These are phyloP conservation scores for Leccinum boreale DNA, from an alignment of 768 basidiomycete species.

Conservation along the genomic window DNA sequence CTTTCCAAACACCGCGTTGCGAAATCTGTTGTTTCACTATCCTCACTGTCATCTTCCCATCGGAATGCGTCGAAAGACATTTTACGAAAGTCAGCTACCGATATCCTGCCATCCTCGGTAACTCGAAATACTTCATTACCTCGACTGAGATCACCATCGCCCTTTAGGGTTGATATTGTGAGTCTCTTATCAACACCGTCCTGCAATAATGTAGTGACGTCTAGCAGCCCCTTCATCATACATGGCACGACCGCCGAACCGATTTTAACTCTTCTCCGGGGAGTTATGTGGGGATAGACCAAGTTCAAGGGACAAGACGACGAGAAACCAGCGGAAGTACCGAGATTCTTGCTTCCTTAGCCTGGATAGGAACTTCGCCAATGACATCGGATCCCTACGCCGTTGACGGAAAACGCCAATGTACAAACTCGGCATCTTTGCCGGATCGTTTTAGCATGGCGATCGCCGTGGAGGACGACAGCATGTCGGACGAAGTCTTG, in stretches of 20 bases:
- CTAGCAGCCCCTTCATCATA: conserved; percentile 27
- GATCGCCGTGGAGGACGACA: conserved; percentile 49
- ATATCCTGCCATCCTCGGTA: neutral
- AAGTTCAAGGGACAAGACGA: neutral
- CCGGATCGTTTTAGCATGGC: conserved; percentile 30
- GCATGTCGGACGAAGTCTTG: conserved; percentile 48
- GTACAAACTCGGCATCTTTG: neutral
- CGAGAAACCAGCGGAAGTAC: conserved; percentile 18
- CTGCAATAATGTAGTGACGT: conserved; percentile 11
- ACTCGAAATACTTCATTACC: conserved; percentile 16
- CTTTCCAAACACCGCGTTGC: conserved; percentile 3
- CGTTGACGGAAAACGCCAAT: neutral
- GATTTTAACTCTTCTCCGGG: conserved; percentile 11
- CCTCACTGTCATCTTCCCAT: neutral
- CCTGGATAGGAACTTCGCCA: conserved; percentile 26
- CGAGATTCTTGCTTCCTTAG: conserved; percentile 32
- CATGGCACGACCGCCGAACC: conserved; percentile 27
- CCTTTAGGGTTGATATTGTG: conserved; percentile 26
- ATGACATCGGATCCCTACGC: neutral
- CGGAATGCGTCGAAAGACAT: neutral
- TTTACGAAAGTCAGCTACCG: conserved; percentile 4
- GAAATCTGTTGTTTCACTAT: neutral
- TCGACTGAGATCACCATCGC: conserved; percentile 23
- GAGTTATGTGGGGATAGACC: neutral
- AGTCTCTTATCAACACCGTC: conserved; percentile 1